These are phyloP conservation scores for Tilletia setariae DNA, from an alignment of 1,284 basidiomycete genomes.

Conservation along the genomic window DNA sequence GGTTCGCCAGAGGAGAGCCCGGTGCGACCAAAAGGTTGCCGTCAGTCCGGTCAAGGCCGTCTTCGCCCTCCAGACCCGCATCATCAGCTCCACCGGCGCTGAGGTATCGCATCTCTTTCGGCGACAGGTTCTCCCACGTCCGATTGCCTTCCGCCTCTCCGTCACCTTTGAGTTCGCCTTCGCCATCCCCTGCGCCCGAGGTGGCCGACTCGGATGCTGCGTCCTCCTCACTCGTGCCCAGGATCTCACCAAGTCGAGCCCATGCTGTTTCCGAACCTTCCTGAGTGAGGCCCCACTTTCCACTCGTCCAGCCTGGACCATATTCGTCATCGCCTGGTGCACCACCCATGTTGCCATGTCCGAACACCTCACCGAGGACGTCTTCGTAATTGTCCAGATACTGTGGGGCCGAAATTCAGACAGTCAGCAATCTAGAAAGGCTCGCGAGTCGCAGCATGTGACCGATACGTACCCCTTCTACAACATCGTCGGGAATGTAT, in stretches of 20 bases:
- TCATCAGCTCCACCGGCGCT: constrained; percentile 22
- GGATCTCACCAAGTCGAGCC: constrained; percentile 44
- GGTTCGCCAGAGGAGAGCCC: constrained; percentile 14
- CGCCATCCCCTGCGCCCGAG: constrained; percentile 15
- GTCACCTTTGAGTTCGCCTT: constrained; percentile 13
- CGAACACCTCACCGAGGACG: constrained; percentile 59
- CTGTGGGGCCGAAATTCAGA: neutral
- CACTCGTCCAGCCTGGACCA: constrained; percentile 32
- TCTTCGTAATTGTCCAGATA: constrained; percentile 62
- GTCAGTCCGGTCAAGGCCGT: neutral
- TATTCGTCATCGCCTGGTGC: constrained; percentile 14
- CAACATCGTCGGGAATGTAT: constrained; percentile 59
- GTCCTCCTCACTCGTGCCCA: constrained; percentile 29
- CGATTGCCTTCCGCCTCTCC: constrained; percentile 34
- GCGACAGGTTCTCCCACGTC: constrained; percentile 50
- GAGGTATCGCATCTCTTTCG: constrained; percentile 48
- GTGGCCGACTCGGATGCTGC: constrained; percentile 22
- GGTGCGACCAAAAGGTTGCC: neutral
- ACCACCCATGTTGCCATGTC: constrained; percentile 24
- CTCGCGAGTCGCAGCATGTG: neutral
- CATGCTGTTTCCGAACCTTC: constrained; percentile 42
- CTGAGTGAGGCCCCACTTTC: constrained; percentile 43
- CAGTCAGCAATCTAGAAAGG: neutral
- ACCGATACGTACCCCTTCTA: constrained; percentile 51
- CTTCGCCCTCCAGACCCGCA: neutral